phyloP scores from a whole-genome alignment of 345 rosid genomes.

The Camelina laxa region DNA sequence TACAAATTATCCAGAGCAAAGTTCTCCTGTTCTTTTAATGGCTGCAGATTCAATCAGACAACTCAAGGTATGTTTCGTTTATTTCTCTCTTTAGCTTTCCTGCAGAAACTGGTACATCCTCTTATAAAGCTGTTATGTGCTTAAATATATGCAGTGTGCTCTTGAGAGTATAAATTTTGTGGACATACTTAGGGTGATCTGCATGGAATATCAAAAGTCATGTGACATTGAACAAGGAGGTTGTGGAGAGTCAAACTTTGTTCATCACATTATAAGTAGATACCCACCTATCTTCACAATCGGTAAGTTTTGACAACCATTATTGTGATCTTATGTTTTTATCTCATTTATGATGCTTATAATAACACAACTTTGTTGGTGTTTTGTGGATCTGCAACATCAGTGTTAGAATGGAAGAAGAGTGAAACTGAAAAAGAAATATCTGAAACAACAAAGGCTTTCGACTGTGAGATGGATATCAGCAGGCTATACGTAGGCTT shows the following conservation, averaged over 20 bases:
- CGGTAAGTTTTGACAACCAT: slow-evolving; percentile 22
- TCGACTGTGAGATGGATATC: slow-evolving; percentile 26
- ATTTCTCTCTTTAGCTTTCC: not conserved
- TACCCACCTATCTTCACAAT: slow-evolving; percentile 20
- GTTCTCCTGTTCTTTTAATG: not conserved
- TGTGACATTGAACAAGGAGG: slow-evolving; percentile 30
- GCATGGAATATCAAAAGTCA: not conserved
- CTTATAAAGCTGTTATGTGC: not conserved
- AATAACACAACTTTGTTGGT: not conserved
- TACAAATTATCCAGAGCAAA: slow-evolving; percentile 9
- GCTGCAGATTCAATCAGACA: slow-evolving; percentile 22
- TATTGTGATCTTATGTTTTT: not conserved
- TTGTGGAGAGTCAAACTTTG: slow-evolving; percentile 19
- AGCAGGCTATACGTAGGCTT: slow-evolving; percentile 15
- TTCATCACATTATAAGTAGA: slow-evolving; percentile 16
- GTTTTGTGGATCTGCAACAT: slow-evolving; percentile 1
- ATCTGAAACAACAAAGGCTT: slow-evolving; percentile 24
- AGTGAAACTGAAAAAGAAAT: slow-evolving; percentile 8
- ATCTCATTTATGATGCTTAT: not conserved
- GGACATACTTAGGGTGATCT: slow-evolving; percentile 25
- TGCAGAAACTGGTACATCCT: not conserved
- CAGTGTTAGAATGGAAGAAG: slow-evolving; percentile 19
- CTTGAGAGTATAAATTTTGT: slow-evolving; percentile 20
- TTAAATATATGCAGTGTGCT: slow-evolving; percentile 13
- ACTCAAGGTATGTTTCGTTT: slow-evolving; percentile 24